Conservation (phyloP, 75 land plant genomes). For the Pseudotsuga menziesii region DNA sequence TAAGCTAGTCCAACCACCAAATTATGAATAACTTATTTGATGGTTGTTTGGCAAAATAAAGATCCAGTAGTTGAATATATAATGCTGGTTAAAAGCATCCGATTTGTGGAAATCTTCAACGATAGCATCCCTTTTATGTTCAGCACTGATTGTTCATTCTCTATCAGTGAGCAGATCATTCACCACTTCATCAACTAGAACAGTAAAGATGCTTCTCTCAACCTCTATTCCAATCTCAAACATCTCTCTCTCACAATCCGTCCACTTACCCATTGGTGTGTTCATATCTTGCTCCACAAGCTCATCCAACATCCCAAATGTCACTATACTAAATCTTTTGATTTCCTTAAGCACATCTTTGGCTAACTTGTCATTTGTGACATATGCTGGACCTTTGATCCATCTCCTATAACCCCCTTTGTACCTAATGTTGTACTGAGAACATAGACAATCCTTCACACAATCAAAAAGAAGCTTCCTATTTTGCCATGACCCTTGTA, state of each 20-base stretch:
- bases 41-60: too few relatives aligned
- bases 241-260: conserved; percentile 51
- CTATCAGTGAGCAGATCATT: conserved; percentile 23
- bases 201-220: conserved; percentile 31
- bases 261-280: conserved; percentile 54
- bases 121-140: too few relatives aligned
- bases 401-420: conserved; percentile 36
- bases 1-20: too few relatives aligned
- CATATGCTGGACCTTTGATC: conserved; percentile 23
- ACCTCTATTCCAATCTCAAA: conserved; percentile 52
- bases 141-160: too few relatives aligned
- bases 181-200: conserved; percentile 61
- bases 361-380: conserved; percentile 22
- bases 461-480: conserved; percentile 49
- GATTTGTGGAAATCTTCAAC: too few relatives aligned
- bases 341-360: conserved; percentile 45
- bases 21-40: too few relatives aligned
- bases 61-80: too few relatives aligned
- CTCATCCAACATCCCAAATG: conserved; percentile 55
- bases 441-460: conserved; percentile 36
- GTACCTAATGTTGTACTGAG: conserved; percentile 11
- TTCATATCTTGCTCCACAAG: conserved; percentile 79
- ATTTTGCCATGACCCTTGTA: conserved; percentile 15
- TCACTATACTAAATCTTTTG: conserved; percentile 34
- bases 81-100: too few relatives aligned